Percentiles rank a stretch among this genome's conserved stretches.
These are phyloP conservation scores for Berberis thunbergii DNA, from an alignment of 164 flowering plant genomes.

Conservation along the genomic window DNA sequence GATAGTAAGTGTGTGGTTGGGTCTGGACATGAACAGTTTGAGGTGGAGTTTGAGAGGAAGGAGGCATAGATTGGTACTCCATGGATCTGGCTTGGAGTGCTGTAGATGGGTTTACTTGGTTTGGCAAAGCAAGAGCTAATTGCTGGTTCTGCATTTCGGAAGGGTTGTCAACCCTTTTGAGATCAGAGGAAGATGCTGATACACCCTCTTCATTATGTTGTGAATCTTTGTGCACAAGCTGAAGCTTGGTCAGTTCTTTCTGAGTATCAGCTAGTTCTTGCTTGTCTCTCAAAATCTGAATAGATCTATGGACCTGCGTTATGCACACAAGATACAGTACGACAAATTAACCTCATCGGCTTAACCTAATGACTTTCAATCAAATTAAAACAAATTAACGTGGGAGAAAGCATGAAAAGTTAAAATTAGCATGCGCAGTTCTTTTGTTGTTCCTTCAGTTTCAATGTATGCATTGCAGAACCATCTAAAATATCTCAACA, in stretches of 20 bases:
- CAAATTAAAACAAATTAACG: too few species aligned
- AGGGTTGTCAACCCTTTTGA: conserved; percentile 32
- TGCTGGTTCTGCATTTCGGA: conserved; percentile 55
- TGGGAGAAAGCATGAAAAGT: too few species aligned
- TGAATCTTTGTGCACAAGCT: conserved; percentile 60
- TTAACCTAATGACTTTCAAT: too few species aligned
- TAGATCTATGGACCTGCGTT: conserved; percentile 81
- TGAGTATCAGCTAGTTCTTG: conserved; percentile 92
- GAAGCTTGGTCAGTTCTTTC: conserved; percentile 86
- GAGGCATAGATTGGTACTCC: conserved; percentile 33
- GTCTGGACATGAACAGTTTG: conserved; percentile 28
- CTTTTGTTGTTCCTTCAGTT: too few species aligned
- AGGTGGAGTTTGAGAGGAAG: conserved; percentile 36
- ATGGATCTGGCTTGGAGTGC: conserved; percentile 23
- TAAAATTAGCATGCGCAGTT: too few species aligned
- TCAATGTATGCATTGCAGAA: too few species aligned
- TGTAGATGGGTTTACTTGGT: conserved; percentile 43
- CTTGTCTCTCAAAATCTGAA: conserved; percentile 87
- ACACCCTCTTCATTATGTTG: conserved; percentile 44
- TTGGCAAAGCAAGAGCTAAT: conserved; percentile 78
- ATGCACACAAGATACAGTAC: background rate
- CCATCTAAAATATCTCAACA: too few species aligned
- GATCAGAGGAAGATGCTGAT: conserved; percentile 33
- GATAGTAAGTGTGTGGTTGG: conserved; percentile 51
- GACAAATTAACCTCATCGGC: background rate